These are phyloP conservation scores for Lentinula lateritia DNA, from an alignment of 768 basidiomycete genomes.

Conservation along the genomic window DNA sequence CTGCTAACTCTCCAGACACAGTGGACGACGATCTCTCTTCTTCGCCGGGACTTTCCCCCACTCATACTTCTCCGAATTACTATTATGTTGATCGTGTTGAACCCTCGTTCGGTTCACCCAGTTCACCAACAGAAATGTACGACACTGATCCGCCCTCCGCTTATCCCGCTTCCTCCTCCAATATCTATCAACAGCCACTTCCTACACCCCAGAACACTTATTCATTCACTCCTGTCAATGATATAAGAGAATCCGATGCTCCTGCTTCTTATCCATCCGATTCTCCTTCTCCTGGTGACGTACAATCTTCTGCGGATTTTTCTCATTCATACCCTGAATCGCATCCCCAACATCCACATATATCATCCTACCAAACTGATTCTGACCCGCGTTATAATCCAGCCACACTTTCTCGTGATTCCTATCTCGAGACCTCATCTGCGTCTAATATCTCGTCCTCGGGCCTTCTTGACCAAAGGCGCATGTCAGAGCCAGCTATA, in stretches of 20 bases:
- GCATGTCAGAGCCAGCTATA: slow-evolving; percentile 64
- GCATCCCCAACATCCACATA: slow-evolving; percentile 34
- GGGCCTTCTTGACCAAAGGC: slow-evolving; percentile 49
- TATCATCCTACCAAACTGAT: slow-evolving; percentile 36
- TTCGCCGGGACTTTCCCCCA: slow-evolving; percentile 22
- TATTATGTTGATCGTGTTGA: slow-evolving; percentile 26
- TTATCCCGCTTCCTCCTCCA: slow-evolving; percentile 10
- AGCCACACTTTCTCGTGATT: slow-evolving; percentile 31
- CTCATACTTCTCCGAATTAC: slow-evolving; percentile 19
- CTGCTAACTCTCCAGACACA: slow-evolving; percentile 22
- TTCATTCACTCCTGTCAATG: slow-evolving; percentile 14
- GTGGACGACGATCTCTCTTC: slow-evolving; percentile 28
- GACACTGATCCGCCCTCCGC: slow-evolving; percentile 12
- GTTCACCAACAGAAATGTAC: slow-evolving; percentile 27
- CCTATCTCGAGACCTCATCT: slow-evolving; percentile 27
- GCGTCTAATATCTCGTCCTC: slow-evolving; percentile 17
- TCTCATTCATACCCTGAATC: slow-evolving; percentile 36
- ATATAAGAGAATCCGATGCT: slow-evolving; percentile 21
- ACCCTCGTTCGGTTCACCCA: slow-evolving; percentile 25
- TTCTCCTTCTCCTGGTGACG: slow-evolving; percentile 36
- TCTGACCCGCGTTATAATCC: slow-evolving; percentile 29
- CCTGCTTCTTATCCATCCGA: slow-evolving; percentile 14
- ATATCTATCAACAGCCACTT: slow-evolving; percentile 11
- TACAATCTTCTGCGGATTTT: slow-evolving; percentile 30
- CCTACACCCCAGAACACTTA: slow-evolving; percentile 8